A percentile compares a stretch with the other conserved stretches of the same genome.
These are phyloP conservation scores for Saturnispora galanensis DNA, from an alignment of 805 yeast species.

Conservation along the genomic window DNA sequence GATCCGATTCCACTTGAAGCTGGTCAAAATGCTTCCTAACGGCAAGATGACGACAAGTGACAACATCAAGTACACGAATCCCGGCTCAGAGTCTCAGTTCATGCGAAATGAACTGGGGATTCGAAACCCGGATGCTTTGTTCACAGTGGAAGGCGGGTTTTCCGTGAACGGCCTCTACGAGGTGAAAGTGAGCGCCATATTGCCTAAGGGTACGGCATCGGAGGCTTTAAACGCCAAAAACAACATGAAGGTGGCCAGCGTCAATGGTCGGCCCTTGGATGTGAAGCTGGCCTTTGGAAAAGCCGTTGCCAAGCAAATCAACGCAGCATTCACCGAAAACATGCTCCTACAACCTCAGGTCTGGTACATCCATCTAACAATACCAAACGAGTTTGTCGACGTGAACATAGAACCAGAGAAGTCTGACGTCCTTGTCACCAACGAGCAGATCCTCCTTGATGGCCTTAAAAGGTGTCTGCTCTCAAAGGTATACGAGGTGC, in stretches of 20 bases:
- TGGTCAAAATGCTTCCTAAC: slow-evolving; percentile 14
- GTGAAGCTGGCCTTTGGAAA: slow-evolving; percentile 25
- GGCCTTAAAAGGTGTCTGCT: slow-evolving; percentile 11
- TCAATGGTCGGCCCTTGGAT: slow-evolving; percentile 28
- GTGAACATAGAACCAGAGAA: slow-evolving; percentile 38
- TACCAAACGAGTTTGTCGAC: slow-evolving; percentile 23
- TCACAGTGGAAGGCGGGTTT: slow-evolving; percentile 10
- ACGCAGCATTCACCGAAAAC: slow-evolving; percentile 17
- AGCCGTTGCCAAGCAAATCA: slow-evolving; percentile 18
- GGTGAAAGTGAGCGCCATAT: slow-evolving; percentile 14
- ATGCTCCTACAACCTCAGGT: slow-evolving; percentile 22
- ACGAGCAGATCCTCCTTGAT: slow-evolving; percentile 16
- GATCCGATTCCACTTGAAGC: slow-evolving; percentile 25
- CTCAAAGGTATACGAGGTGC: not conserved
- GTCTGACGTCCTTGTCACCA: slow-evolving; percentile 28
- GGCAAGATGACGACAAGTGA: slow-evolving; percentile 11
- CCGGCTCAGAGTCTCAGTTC: slow-evolving; percentile 8
- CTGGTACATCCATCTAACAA: slow-evolving; percentile 29
- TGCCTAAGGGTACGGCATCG: slow-evolving; percentile 29
- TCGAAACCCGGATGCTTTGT: slow-evolving; percentile 13
- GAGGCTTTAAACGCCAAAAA: slow-evolving; percentile 20
- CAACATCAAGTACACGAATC: slow-evolving; percentile 10
- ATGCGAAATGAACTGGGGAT: slow-evolving; percentile 15
- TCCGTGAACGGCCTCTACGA: not conserved
- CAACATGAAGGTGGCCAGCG: slow-evolving; percentile 21